These are phyloP conservation scores for Auricularia cornea DNA, from an alignment of 768 basidiomycete genomes.

Conservation along the genomic window DNA sequence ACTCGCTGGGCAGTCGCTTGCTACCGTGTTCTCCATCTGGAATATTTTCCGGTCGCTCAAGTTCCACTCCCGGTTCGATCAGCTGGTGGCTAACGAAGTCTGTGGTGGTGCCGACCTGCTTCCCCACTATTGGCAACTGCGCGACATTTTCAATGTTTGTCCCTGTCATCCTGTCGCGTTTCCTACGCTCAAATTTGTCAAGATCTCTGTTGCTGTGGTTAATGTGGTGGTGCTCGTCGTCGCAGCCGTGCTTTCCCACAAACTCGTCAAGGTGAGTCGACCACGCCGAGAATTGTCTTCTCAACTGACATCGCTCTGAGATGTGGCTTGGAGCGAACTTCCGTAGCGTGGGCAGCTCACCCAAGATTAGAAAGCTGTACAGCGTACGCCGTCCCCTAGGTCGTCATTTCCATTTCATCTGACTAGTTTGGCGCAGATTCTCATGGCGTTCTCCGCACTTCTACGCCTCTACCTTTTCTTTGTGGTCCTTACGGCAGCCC, in stretches of 20 bases:
- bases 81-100: conserved; percentile 26
- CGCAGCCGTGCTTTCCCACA: conserved; percentile 13
- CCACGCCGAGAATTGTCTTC: no score
- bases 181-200: conserved; percentile 27
- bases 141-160: conserved; percentile 33
- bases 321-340: conserved; percentile 17
- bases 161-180: not conserved
- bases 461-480: conserved; percentile 45
- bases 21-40: conserved; percentile 40
- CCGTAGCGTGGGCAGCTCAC: conserved; percentile 41
- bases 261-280: not conserved
- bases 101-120: conserved; percentile 36
- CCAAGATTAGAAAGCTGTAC: conserved; percentile 37
- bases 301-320: conserved; percentile 32
- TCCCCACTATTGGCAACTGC: conserved; percentile 35
- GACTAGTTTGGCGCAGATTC: no score
- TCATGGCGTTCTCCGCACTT: conserved; percentile 40
- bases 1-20: conserved; percentile 37
- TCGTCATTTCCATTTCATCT: no score
- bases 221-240: conserved; percentile 36
- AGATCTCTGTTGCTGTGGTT: conserved; percentile 46
- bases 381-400: conserved; percentile 37
- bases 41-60: conserved; percentile 28
- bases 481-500: conserved; percentile 32
- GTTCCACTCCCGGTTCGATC: conserved; percentile 27